Percentiles rank a stretch among this genome's conserved stretches.
Conservation (phyloP, 768 basidiomycete genomes). For the Lentinula aciculospora region DNA sequence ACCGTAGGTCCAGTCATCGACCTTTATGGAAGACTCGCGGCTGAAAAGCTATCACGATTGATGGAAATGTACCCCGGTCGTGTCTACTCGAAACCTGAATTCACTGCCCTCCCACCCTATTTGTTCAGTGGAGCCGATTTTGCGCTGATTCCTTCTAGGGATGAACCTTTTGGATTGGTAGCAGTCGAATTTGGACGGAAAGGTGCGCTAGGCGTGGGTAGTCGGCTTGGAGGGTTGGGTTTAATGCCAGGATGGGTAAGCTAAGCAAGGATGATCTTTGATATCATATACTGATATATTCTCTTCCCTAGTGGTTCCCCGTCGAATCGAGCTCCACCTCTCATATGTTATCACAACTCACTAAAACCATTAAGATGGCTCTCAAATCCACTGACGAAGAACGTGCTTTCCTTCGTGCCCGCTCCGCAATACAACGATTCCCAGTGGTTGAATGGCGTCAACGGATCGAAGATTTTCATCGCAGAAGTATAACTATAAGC, state of each 20-base stretch:
- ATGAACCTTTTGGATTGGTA: slow-evolving; percentile 93
- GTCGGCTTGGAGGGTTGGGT: slow-evolving; percentile 90
- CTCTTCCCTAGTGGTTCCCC: slow-evolving; percentile 77
- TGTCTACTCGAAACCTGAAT: slow-evolving; percentile 95
- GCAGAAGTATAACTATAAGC: slow-evolving; percentile 71
- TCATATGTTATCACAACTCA: slow-evolving; percentile 92
- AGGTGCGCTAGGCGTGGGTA: slow-evolving; percentile 93
- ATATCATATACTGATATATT: background rate
- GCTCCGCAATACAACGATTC: slow-evolving; percentile 94
- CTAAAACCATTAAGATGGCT: slow-evolving; percentile 93
- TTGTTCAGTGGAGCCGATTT: slow-evolving; percentile 95
- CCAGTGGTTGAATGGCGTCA: slow-evolving; percentile 98
- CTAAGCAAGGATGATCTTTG: slow-evolving; percentile 8
- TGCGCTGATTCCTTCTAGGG: slow-evolving; percentile 91
- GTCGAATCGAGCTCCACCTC: slow-evolving; percentile 90
- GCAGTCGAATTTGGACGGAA: slow-evolving; percentile 96
- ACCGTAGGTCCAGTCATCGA: slow-evolving; percentile 94
- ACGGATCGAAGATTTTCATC: slow-evolving; percentile 91
- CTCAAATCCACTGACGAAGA: slow-evolving; percentile 88
- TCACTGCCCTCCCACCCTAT: slow-evolving; percentile 89
- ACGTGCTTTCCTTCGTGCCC: slow-evolving; percentile 86
- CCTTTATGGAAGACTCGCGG: slow-evolving; percentile 91
- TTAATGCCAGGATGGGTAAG: slow-evolving; percentile 97
- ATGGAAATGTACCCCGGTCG: slow-evolving; percentile 96
- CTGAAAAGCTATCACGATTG: slow-evolving; percentile 85